Base-by-base conservation (phyloP, 805 yeast species). In the Saturnispora silvae region DNA sequence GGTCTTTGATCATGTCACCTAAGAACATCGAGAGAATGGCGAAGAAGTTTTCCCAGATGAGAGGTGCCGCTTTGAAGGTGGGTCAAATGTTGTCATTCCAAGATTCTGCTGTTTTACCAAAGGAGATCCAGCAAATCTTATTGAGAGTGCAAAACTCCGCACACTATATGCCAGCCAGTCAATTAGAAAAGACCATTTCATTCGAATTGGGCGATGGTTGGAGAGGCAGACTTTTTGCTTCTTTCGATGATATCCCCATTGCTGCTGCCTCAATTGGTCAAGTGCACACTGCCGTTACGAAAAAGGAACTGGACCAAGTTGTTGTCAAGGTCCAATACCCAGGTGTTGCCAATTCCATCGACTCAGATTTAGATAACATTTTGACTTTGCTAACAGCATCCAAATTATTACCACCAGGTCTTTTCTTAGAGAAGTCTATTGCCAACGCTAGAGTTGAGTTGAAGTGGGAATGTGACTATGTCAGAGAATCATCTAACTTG, bases 211-310 rank as follows among this genome's bases (percentile, higher is more conserved):
- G 97, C 11, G 63, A 61, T 7, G 65, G 73, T 41, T 92, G 98
- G 98, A 70, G 82, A 44, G 53, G 62, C 4, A 67, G 76, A 26
- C 54, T 63, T 34, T 92, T 84, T 54, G 60, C 77, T 9, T 62
- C 72, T 2, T 92, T 92, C 57, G 84, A 85, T 40, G 92, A 83
- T 46, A 67, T 80, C 17, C 98, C 98, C 4, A 74, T 92, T 39
- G 97, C 97, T 0, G 96, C 98, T 3, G 95, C 98, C 0, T 85
- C 96, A 4, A 92, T 92, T 46, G 96, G 97, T 2, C 97, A 92
- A 59, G 97, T 92, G 5, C 98, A 92, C 58, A 69, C 66, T 26
- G 98, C 95, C 1, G 75, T 72, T 16, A 65, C 85, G 13, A 70
- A 65, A 33, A 48, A 50, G 20, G 77, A 71, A 38, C 72, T 77